Evolutionary conservation across 2,329 filamentous ascomycete species (phyloP).

Genomic region (Tolypocladium tropicale): DNA sequence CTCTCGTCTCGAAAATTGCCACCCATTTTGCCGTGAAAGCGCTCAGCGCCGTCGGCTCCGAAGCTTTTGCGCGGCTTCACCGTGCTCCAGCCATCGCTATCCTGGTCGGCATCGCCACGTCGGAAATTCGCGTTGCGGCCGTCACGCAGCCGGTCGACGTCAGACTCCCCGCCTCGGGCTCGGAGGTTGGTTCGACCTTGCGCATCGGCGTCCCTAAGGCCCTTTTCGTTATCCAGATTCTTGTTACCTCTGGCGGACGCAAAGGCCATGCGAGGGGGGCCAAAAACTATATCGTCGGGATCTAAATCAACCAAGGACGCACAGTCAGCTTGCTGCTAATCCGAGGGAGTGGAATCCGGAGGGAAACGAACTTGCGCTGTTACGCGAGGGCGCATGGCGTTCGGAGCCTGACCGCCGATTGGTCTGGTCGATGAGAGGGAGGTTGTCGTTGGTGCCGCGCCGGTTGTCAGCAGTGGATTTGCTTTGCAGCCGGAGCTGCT

Average conservation of each 20-base stretch:
- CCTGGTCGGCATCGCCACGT: constrained; percentile 45
- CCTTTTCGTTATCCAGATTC: constrained; percentile 42
- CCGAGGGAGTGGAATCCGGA: background rate
- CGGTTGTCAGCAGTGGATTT: constrained; percentile 33
- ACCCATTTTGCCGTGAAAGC: constrained; percentile 57
- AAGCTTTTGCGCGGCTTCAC: constrained; percentile 67
- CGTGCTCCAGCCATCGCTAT: constrained; percentile 64
- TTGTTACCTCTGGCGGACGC: constrained; percentile 58
- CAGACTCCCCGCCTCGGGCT: constrained; percentile 37
- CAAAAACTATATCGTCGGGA: constrained; percentile 74
- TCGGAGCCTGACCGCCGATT: constrained; percentile 42
- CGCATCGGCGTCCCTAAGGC: constrained; percentile 37
- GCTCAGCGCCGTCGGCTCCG: constrained; percentile 60
- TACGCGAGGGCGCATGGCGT: constrained; percentile 41
- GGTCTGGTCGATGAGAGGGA: constrained; percentile 33
- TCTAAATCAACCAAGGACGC: constrained; percentile 29
- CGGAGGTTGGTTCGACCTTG: constrained; percentile 51
- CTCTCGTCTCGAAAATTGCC: constrained; percentile 33
- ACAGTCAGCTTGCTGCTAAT: constrained; percentile 5
- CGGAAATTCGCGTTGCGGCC: constrained; percentile 34
- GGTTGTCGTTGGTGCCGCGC: constrained; percentile 29
- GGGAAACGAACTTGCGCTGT: constrained; percentile 40
- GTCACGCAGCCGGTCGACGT: constrained; percentile 41
- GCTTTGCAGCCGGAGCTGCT: constrained; percentile 33
- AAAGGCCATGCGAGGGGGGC: constrained; percentile 74